Percentiles rank a stretch among this genome's conserved stretches.
These are phyloP conservation scores for Mycocentrospora acerina DNA, from an alignment of 2,329 filamentous ascomycete genomes.

Conservation along the genomic window DNA sequence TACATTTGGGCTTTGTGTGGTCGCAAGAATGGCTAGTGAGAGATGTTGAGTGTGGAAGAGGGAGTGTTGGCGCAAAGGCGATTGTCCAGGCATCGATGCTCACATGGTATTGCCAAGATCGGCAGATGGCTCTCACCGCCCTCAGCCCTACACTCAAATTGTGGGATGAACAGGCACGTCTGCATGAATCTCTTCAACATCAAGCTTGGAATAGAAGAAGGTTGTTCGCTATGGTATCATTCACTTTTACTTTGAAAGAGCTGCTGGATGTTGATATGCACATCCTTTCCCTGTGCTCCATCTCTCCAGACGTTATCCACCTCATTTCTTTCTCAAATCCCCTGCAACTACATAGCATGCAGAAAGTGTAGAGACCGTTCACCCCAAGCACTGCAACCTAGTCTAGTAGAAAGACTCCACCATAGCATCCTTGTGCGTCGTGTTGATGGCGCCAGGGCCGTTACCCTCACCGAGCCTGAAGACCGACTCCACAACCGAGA, in stretches of 20 bases:
- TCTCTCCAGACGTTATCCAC: too few relatives aligned
- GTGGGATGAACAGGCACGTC: not conserved
- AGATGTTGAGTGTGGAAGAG: not conserved
- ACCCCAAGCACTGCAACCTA: conserved; percentile 2
- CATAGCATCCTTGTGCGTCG: conserved; percentile 92
- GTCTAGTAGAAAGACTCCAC: conserved; percentile 96
- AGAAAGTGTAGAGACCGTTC: conserved; percentile 2
- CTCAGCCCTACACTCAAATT: conserved; percentile 28
- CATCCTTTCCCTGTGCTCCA: conserved; percentile 6
- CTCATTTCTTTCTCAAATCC: not conserved
- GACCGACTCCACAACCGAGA: conserved; percentile 94
- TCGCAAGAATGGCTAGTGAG: not conserved
- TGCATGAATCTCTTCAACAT: not conserved
- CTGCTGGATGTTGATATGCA: conserved; percentile 6
- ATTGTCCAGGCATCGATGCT: conserved; percentile 1
- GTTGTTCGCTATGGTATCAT: conserved; percentile 28
- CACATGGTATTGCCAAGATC: conserved; percentile 15
- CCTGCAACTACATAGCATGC: not conserved
- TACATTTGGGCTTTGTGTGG: not conserved
- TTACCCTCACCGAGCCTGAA: conserved; percentile 89
- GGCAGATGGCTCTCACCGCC: conserved; percentile 29
- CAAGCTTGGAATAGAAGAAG: not conserved
- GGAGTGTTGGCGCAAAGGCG: conserved; percentile 14
- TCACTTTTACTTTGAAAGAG: conserved; percentile 28
- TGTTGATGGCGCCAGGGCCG: conserved; percentile 76